phyloP scores from a whole-genome alignment of 768 basidiomycete genomes.

The Mycena vulgaris region DNA sequence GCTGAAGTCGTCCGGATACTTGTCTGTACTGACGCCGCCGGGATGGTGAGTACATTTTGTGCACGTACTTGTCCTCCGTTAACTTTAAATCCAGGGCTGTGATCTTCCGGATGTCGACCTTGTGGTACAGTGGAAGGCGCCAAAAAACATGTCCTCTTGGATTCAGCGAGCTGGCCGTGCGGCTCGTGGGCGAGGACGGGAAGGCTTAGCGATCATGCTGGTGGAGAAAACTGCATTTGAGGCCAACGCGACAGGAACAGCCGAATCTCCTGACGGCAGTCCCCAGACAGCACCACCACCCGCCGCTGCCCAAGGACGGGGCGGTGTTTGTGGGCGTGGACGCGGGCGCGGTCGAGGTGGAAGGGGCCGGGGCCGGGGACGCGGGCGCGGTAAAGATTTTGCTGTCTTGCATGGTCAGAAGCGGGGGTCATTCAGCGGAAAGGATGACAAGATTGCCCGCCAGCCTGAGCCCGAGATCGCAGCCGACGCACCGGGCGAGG shows the following conservation, averaged over 20 bases:
- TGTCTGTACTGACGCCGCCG: slow-evolving; percentile 55
- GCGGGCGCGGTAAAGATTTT: slow-evolving; percentile 2
- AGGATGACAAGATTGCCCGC: not conserved
- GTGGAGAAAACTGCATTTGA: slow-evolving; percentile 38
- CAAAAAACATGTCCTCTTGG: slow-evolving; percentile 46
- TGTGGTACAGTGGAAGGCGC: slow-evolving; percentile 56
- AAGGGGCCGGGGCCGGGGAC: not conserved
- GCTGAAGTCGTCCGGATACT: slow-evolving; percentile 44
- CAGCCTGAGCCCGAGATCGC: not conserved
- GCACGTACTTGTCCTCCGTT: not conserved
- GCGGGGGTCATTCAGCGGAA: not conserved
- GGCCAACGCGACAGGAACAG: not conserved
- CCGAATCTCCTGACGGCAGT: not conserved
- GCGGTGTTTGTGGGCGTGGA: not conserved
- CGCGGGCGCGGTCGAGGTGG: not conserved
- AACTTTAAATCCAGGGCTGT: not conserved
- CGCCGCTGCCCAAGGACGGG: not conserved
- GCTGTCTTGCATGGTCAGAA: slow-evolving; percentile 1
- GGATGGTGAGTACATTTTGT: slow-evolving; percentile 46
- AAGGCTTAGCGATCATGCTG: slow-evolving; percentile 47
- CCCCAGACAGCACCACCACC: too few relatives aligned
- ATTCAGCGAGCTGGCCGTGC: slow-evolving; percentile 53
- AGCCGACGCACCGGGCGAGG: not conserved
- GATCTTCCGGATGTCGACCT: slow-evolving; percentile 51
- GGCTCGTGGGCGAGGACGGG: slow-evolving; percentile 37